Percentiles rank a stretch among this genome's conserved stretches.
Evolutionary conservation across 202 grass and related monocot genomes (phyloP).

Genomic region (Schoenoplectus tabernaemontani): DNA sequence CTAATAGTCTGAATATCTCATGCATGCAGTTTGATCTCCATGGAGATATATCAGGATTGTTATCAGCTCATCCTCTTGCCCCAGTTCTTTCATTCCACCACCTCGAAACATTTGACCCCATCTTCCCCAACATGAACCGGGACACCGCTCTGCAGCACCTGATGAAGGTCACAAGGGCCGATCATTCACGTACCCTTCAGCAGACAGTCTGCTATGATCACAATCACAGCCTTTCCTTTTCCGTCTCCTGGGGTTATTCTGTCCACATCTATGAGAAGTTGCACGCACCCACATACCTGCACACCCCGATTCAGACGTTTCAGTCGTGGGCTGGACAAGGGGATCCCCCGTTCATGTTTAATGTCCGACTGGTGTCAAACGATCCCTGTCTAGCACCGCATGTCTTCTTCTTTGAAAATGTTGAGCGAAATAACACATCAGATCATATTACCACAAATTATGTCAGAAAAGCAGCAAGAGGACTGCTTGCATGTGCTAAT

Average conservation of each 20-base stretch:
- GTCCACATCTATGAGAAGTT: constrained; percentile 6
- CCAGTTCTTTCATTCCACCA: constrained; percentile 22
- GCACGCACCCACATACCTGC: background rate
- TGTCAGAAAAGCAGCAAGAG: background rate
- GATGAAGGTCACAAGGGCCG: background rate
- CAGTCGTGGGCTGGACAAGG: background rate
- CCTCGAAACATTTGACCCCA: background rate
- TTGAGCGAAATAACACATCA: background rate
- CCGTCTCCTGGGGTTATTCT: constrained; percentile 14
- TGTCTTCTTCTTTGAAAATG: background rate
- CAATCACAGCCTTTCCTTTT: background rate
- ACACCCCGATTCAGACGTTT: constrained; percentile 21
- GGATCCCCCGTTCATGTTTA: constrained; percentile 20
- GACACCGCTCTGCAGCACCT: constrained; percentile 1
- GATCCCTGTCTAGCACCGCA: constrained; percentile 4
- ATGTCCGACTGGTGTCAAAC: background rate
- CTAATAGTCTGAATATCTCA: background rate
- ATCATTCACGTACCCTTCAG: constrained; percentile 10
- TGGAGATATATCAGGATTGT: constrained; percentile 12
- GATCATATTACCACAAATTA: background rate
- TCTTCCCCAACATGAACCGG: constrained; percentile 12
- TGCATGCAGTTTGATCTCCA: constrained; percentile 10
- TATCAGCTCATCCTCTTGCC: constrained; percentile 16
- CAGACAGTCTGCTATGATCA: constrained; percentile 15
- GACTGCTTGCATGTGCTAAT: background rate